Base-by-base conservation (phyloP, 371 early-diverging fungal species). In the Apophysomyces sp. region DNA sequence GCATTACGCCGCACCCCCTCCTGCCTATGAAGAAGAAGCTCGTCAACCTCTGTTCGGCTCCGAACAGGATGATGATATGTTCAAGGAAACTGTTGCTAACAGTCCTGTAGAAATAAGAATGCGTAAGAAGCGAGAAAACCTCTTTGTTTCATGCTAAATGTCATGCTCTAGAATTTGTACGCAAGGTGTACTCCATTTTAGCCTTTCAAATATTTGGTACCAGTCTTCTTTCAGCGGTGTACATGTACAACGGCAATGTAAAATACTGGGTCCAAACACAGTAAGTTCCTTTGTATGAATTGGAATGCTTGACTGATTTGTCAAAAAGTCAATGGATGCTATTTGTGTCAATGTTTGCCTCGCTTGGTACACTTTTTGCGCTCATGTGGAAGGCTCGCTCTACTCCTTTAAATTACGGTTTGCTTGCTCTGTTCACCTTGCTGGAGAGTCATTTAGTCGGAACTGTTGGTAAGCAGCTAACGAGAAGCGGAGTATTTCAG, bases 171-270 rank as follows among this genome's bases (percentile, higher is more conserved):
- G 89, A 82, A 49, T 93, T 93, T 74, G 77, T 92, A 21, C 77
- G 91, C 69, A 93, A 93, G 69, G 92, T 93, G 3, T 92, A 92
- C 63, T 81, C 87, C 5, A 91, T 93, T 40, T 74, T 93, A n/a
- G 77, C 86, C 0, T 70, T 65, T 4, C 92, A 92, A 70, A 57
- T 93, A 11, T 66, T 85, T 0, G 71, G 78, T n/a, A 91, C 92
- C 4, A 69, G 78, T 8, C 67, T 71, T 3, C 66, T 89, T 30
- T 81, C 86, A 5, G 77, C 78, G 9, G 55, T 86, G 15, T 83
- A 89, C 68, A 82, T 89, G 72, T 82, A 84, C 57, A 82, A 82
- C 51, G 65, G 58, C n/a, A 60, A 67, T 40, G 71, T 77, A 21
- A 74, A 76, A 66, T 60, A 55, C 18, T 89, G 78, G 72, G 82